These are phyloP conservation scores for Candida pseudocylindracea DNA, from an alignment of 1,139 yeast species.

Conservation along the genomic window DNA sequence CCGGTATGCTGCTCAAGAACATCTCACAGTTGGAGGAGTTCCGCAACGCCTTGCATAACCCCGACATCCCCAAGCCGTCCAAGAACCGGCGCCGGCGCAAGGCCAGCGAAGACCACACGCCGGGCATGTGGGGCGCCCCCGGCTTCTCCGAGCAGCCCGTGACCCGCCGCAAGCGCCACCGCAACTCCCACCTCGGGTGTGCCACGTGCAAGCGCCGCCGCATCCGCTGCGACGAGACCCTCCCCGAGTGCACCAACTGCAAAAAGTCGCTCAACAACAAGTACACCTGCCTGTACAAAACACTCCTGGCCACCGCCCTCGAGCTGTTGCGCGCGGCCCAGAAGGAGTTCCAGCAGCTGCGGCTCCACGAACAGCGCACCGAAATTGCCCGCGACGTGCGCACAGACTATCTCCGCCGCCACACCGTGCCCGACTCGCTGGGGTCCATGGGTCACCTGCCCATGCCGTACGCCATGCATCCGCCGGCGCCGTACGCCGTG, in stretches of 20 bases:
- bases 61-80: too few relatives aligned
- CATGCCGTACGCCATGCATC: too few relatives aligned
- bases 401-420: too few relatives aligned
- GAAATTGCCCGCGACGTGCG: too few relatives aligned
- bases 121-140: not conserved
- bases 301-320: slow-evolving; percentile 10
- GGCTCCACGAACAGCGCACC: slow-evolving; percentile 8
- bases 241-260: slow-evolving; percentile 19
- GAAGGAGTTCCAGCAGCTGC: slow-evolving; percentile 10
- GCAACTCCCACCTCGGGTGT: slow-evolving; percentile 13
- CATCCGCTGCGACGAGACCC: slow-evolving; percentile 20
- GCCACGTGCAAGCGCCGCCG: slow-evolving; percentile 21
- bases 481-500: too few relatives aligned
- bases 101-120: too few relatives aligned
- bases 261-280: slow-evolving; percentile 14
- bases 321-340: slow-evolving; percentile 10
- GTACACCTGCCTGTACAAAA: slow-evolving; percentile 17
- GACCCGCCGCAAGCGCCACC: slow-evolving; percentile 5
- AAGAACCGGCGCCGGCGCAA: too few relatives aligned
- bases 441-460: too few relatives aligned
- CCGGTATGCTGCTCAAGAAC: too few relatives aligned
- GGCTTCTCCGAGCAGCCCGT: slow-evolving; percentile 1
- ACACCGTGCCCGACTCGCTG: too few relatives aligned
- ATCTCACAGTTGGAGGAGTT: too few relatives aligned
- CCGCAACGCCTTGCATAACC: too few relatives aligned